Conservation (phyloP, 2,329 filamentous ascomycete genomes). For the Akanthomyces muscarius region DNA sequence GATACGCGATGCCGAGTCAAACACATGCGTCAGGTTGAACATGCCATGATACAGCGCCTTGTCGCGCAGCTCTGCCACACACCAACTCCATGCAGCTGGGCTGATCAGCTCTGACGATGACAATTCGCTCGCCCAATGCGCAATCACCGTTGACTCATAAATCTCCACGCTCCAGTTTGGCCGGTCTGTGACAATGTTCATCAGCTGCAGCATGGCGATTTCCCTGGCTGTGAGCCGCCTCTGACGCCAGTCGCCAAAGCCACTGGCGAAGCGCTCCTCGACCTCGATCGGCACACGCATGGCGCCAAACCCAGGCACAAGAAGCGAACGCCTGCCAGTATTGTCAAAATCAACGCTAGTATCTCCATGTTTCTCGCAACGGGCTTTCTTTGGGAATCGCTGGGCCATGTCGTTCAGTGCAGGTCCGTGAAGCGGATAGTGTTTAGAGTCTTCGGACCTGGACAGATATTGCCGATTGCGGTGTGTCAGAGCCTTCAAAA, state of each 20-base stretch:
- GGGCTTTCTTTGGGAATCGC: no score
- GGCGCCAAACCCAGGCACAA: neutral
- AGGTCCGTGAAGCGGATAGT: no score
- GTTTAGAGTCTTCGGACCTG: no score
- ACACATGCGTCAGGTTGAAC: no score
- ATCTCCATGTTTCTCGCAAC: no score
- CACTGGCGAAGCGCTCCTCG: slow-evolving; percentile 4
- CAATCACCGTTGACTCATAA: slow-evolving; percentile 1
- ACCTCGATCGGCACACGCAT: neutral
- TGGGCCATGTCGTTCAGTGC: no score
- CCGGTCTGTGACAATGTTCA: slow-evolving; percentile 17
- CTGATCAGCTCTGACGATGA: neutral
- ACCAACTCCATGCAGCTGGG: neutral
- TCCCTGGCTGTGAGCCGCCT: slow-evolving; percentile 16
- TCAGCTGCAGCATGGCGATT: slow-evolving; percentile 17
- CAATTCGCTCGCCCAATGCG: neutral
- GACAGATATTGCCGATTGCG: no score
- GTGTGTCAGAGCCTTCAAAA: no score
- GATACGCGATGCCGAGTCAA: no score
- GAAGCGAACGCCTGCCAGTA: neutral
- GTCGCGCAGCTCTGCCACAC: no score
- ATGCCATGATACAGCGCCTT: no score
- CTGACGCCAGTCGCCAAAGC: slow-evolving; percentile 8
- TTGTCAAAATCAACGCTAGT: neutral
- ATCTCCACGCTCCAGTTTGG: slow-evolving; percentile 11